phyloP scores from a whole-genome alignment of 192 early-diverging fungal genomes.

The Dissophora ornata region DNA sequence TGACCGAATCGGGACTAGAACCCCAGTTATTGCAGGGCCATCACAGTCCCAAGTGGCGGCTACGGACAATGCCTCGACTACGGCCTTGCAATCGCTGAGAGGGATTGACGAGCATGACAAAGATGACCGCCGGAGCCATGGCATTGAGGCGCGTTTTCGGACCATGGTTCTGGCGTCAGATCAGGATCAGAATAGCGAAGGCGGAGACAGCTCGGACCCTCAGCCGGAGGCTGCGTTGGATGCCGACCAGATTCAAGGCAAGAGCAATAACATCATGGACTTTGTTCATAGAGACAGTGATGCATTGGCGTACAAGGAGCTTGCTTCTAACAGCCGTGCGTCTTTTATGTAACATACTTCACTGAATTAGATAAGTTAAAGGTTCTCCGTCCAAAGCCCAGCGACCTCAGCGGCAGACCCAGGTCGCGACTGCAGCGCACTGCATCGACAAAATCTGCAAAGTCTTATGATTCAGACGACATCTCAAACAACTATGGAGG shows the following conservation, averaged over 20 bases:
- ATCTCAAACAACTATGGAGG: constrained; percentile 53
- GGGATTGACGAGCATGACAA: constrained; percentile 46
- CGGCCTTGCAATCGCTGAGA: constrained; percentile 27
- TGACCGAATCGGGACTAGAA: constrained; percentile 12
- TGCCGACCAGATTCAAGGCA: constrained; percentile 33
- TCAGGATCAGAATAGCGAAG: constrained; percentile 28
- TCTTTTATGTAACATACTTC: background rate
- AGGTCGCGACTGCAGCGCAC: constrained; percentile 22
- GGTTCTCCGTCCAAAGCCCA: constrained; percentile 21
- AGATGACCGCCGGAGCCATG: constrained; percentile 19
- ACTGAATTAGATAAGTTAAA: constrained; percentile 43
- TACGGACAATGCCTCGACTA: background rate
- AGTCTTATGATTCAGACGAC: constrained; percentile 50
- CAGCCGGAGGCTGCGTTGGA: constrained; percentile 24
- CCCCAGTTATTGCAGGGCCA: constrained; percentile 36
- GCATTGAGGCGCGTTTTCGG: constrained; percentile 15
- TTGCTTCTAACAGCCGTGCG: background rate
- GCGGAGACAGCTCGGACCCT: constrained; percentile 9
- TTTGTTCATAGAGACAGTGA: too few species aligned
- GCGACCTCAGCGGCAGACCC: constrained; percentile 4
- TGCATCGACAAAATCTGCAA: constrained; percentile 13
- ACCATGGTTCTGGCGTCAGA: constrained; percentile 9
- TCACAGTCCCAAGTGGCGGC: background rate
- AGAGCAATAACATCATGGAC: too few species aligned
- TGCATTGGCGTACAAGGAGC: too few species aligned